Base-by-base conservation (phyloP, 805 yeast species). In the Myxozyma neglecta region DNA sequence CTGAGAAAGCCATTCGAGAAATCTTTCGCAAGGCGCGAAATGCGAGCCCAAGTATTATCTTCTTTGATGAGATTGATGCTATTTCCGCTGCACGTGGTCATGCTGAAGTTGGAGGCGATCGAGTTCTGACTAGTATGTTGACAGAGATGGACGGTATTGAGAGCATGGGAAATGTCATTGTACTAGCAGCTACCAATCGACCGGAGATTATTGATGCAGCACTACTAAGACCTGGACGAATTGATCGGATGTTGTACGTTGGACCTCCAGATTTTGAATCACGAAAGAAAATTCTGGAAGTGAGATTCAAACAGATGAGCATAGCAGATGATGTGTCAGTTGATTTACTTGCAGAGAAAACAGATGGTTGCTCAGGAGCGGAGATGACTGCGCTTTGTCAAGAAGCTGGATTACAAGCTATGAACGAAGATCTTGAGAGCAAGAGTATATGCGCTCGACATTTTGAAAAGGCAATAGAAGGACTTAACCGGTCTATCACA, bases 141-240 rank as follows among this genome's bases (percentile, higher is more conserved):
- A 94, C 93, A 71, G 99, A 94, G 74, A 89, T 94, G 69, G 99
- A 94, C 73, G 99, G 99, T 71, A 93, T 94, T 16, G 99, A 94
- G 74, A 96, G 92, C 63, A 77, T 94, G 68, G 89, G 88, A 55
- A 97, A 97, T 2, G 99, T 94, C 5, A 89, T 91, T 1, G 87
- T 94, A 10, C 87, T 94, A 35, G 99, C 97, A 1, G 99, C 99
- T 9, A 94, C 99, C 0, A 94, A 94, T 73, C 80, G 97, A 70
- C 99, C 99, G 0, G 91, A 90, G 51, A 88, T 88, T 32, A 90
- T 94, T 48, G 99, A 94, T 71, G 82, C 97, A 0, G 99, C 99
- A 0, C 77, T 94, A 59, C 78, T 94, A 71, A 84, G 99, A 70
- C 99, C 99, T 0, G 99, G 99, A 0, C 83, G 99, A 72, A 79